These are phyloP conservation scores for Sugiyamaella neomexicana DNA, from an alignment of 1,139 yeast genomes.

Conservation along the genomic window DNA sequence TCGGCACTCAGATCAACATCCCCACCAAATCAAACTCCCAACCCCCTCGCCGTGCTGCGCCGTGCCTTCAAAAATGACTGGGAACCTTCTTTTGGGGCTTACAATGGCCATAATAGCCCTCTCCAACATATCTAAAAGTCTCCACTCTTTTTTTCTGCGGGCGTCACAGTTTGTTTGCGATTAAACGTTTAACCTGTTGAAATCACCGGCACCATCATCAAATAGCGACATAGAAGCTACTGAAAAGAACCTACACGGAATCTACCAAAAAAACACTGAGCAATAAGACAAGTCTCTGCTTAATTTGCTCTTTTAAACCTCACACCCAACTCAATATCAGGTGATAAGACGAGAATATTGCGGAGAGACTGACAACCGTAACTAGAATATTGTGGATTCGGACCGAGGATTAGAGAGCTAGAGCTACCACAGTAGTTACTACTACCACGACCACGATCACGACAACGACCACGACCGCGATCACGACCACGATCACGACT, in stretches of 20 bases:
- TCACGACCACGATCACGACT: too few species aligned
- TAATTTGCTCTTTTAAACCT: too few species aligned
- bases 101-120: neutral
- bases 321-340: neutral
- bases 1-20: neutral
- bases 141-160: slow-evolving; percentile 1
- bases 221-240: neutral
- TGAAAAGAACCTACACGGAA: too few species aligned
- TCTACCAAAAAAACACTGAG: neutral
- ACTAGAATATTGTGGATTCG: neutral
- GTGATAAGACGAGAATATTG: neutral
- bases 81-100: too few species aligned
- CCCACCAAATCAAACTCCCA: neutral
- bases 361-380: neutral
- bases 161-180: neutral
- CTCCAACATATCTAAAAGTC: neutral
- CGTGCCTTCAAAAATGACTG: neutral
- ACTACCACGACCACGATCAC: too few species aligned
- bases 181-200: neutral
- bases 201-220: neutral
- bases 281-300: neutral
- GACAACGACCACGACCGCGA: too few species aligned
- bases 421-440: too few species aligned
- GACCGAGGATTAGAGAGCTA: neutral
- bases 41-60: neutral